Percentiles rank a stretch among this genome's conserved stretches.
phyloP scores from a whole-genome alignment of 768 basidiomycete genomes.

The Dioszegia aurantiaca region DNA sequence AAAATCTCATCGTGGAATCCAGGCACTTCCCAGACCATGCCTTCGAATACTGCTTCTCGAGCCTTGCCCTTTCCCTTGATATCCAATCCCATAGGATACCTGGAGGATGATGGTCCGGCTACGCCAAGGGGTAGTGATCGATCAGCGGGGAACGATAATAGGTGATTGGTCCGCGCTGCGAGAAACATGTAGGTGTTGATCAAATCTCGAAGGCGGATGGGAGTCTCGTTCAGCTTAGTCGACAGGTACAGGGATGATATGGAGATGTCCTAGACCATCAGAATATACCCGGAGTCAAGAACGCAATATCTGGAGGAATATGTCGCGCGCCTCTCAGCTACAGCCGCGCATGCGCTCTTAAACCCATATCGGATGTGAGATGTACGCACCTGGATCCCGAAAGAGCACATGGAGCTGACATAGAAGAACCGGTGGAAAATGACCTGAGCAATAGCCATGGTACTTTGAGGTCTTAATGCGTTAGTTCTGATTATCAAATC shows the following conservation, averaged over 20 bases:
- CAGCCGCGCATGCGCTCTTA: too few species aligned
- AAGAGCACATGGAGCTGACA: conserved; percentile 89
- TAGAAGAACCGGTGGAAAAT: conserved; percentile 96
- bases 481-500: neutral
- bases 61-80: conserved; percentile 35
- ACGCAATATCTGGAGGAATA: too few species aligned
- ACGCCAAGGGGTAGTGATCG: conserved; percentile 21
- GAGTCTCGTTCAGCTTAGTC: conserved; percentile 94
- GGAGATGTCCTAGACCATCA: conserved; percentile 69
- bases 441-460: conserved; percentile 93
- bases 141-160: conserved; percentile 54
- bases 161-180: conserved; percentile 68
- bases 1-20: conserved; percentile 56
- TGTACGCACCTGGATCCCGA: conserved; percentile 84
- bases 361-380: too few species aligned
- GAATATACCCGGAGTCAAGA: neutral
- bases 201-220: conserved; percentile 85
- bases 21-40: conserved; percentile 42
- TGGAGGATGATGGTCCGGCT: conserved; percentile 5
- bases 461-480: conserved; percentile 73
- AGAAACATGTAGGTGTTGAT: conserved; percentile 91
- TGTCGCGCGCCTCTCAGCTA: too few species aligned
- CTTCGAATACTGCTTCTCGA: conserved; percentile 34
- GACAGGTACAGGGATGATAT: conserved; percentile 87
- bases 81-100: conserved; percentile 19